Evolutionary conservation across 1,139 yeast genomes (phyloP), one percentile per base, ranked within the genome.

Genomic region (Groenewaldozyma auringiensis): DNA sequence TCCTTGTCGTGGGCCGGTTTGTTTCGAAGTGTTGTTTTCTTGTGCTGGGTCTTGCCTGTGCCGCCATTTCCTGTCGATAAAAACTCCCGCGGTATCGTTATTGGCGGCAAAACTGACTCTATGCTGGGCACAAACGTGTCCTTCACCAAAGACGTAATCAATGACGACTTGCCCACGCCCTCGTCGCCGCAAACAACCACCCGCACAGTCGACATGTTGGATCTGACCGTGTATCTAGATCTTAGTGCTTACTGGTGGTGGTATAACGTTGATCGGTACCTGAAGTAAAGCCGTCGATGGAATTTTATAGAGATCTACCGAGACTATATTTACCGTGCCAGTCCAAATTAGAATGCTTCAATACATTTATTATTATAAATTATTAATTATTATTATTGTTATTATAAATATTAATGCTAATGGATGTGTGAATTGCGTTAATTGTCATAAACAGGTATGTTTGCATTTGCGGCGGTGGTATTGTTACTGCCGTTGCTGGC

Each of bases 181-280:
- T 87, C 95, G 64, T 92, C 98, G n/a, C 98, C 98, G 63, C 96
- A 88, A 0, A 92, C 83, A 1, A 87, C 95, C 1, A 92, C 81
- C 49, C 94, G 62, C 35, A 85, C 73, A 1, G 79, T 20, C 16
- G 38, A 35, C 38, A 35, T 35, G 4, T 35, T 13, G 13, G 31
- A n/a, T n/a, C n/a, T n/a, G n/a, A n/a, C n/a, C n/a, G n/a, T n/a
- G n/a, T n/a, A n/a, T n/a, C n/a, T n/a, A n/a, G n/a, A n/a, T n/a
- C n/a, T n/a, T n/a, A n/a, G n/a, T n/a, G n/a, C n/a, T n/a, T n/a
- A n/a, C n/a, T n/a, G n/a, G n/a, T n/a, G n/a, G n/a, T n/a, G n/a
- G n/a, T n/a, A n/a, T n/a, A n/a, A n/a, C n/a, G n/a, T n/a, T n/a
- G n/a, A n/a, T n/a, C n/a, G n/a, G n/a, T n/a, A n/a, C n/a, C n/a